Evolutionary conservation across 2,329 filamentous ascomycete species (phyloP).

Genomic region (Talaromyces verruculosus): DNA sequence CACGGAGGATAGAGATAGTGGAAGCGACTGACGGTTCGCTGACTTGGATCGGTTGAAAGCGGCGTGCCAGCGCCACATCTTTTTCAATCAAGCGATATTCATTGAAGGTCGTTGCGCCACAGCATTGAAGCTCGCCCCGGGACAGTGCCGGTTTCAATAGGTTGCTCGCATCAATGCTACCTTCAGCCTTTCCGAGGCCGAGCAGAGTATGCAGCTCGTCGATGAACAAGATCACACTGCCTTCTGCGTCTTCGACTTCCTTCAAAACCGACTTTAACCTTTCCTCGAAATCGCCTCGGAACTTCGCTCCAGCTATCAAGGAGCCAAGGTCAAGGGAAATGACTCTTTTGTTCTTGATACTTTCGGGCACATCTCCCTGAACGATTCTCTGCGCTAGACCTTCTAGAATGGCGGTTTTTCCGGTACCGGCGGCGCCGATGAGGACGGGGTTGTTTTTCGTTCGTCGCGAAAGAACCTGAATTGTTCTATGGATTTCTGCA

Average conservation of each 20-base stretch:
- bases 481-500: constrained; percentile 86
- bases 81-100: constrained; percentile 96
- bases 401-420: constrained; percentile 91
- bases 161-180: constrained; percentile 94
- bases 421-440: constrained; percentile 87
- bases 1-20: constrained; percentile 90
- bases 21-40: constrained; percentile 87
- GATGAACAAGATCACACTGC: constrained; percentile 89
- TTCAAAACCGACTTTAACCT: constrained; percentile 85
- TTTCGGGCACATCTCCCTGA: constrained; percentile 89
- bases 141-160: constrained; percentile 91
- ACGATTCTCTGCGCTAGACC: constrained; percentile 88
- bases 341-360: constrained; percentile 90
- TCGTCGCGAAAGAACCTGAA: constrained; percentile 85
- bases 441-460: constrained; percentile 96
- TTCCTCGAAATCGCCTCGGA: constrained; percentile 94
- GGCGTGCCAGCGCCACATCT: constrained; percentile 84
- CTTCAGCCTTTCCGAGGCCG: constrained; percentile 90
- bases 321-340: constrained; percentile 85
- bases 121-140: constrained; percentile 89
- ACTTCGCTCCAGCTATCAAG: constrained; percentile 93
- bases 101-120: constrained; percentile 86
- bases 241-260: constrained; percentile 85
- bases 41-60: constrained; percentile 94
- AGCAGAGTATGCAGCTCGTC: constrained; percentile 91